These are phyloP conservation scores for Papiliotrema flavescens DNA, from an alignment of 1,284 basidiomycete genomes.

Conservation along the genomic window DNA sequence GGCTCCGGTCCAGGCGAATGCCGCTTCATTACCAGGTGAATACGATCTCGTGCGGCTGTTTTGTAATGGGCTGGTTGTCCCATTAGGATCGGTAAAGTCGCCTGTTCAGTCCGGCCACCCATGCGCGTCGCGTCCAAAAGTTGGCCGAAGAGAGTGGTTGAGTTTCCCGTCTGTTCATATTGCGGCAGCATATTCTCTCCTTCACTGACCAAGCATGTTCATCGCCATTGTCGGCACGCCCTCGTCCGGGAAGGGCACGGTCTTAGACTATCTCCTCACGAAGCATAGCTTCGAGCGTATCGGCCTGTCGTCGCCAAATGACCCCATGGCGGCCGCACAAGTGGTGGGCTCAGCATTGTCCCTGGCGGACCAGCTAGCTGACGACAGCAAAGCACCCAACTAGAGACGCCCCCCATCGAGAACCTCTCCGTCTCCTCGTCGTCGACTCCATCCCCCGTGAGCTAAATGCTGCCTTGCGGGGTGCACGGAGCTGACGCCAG, in stretches of 20 bases:
- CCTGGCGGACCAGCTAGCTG: background rate
- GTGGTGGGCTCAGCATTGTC: conserved; percentile 9
- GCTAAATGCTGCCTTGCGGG: background rate
- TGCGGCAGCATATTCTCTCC: no score
- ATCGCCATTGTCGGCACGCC: conserved; percentile 83
- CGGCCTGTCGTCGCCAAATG: conserved; percentile 23
- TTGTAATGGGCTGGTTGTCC: no score
- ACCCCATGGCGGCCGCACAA: conserved; percentile 6
- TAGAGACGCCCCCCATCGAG: background rate
- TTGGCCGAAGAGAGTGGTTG: no score
- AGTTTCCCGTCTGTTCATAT: no score
- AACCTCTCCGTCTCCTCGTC: background rate
- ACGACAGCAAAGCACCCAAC: background rate
- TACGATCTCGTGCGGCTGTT: no score
- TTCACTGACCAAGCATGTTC: conserved; percentile 56
- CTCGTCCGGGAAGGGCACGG: conserved; percentile 71
- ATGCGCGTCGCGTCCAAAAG: no score
- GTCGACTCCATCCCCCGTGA: background rate
- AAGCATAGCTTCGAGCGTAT: conserved; percentile 52
- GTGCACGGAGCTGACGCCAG: background rate
- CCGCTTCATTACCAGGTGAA: no score
- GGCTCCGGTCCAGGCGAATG: no score
- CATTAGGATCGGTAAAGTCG: no score
- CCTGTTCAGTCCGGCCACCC: no score
- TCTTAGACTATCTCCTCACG: conserved; percentile 67